These are phyloP conservation scores for Scutellaria minor DNA, from an alignment of 257 asterid genomes.

Conservation along the genomic window DNA sequence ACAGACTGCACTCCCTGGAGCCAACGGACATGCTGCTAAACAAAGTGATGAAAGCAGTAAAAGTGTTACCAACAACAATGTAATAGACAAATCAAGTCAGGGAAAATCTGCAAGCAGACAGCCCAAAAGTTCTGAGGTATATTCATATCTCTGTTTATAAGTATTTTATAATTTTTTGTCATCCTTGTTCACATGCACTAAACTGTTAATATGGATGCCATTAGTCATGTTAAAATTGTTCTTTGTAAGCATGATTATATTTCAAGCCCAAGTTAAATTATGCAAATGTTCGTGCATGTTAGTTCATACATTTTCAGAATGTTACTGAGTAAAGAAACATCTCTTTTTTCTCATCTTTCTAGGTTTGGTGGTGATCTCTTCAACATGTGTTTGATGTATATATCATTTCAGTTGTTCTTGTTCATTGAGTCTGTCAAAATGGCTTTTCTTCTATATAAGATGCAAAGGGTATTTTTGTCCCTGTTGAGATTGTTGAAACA, in stretches of 20 bases:
- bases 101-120: slow-evolving; percentile 56
- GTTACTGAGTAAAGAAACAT: background rate
- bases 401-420: background rate
- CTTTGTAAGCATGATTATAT: background rate
- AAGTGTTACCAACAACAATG: slow-evolving; percentile 37
- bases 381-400: background rate
- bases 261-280: background rate
- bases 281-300: background rate
- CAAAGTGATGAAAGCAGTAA: slow-evolving; percentile 35
- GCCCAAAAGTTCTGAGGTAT: slow-evolving; percentile 64
- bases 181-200: background rate
- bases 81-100: slow-evolving; percentile 41
- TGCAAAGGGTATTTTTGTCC: background rate
- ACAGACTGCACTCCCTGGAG: slow-evolving; percentile 30
- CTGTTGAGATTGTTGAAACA: slow-evolving; percentile 2
- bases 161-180: background rate
- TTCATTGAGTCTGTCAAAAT: background rate
- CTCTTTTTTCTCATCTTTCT: background rate
- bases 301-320: slow-evolving; percentile 14
- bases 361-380: slow-evolving; percentile 20
- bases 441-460: background rate
- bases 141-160: slow-evolving; percentile 19
- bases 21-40: slow-evolving; percentile 32
- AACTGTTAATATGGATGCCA: background rate
- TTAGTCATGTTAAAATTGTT: background rate